phyloP scores from a whole-genome alignment of 1,284 basidiomycete species.

The Thecaphora frezii region DNA sequence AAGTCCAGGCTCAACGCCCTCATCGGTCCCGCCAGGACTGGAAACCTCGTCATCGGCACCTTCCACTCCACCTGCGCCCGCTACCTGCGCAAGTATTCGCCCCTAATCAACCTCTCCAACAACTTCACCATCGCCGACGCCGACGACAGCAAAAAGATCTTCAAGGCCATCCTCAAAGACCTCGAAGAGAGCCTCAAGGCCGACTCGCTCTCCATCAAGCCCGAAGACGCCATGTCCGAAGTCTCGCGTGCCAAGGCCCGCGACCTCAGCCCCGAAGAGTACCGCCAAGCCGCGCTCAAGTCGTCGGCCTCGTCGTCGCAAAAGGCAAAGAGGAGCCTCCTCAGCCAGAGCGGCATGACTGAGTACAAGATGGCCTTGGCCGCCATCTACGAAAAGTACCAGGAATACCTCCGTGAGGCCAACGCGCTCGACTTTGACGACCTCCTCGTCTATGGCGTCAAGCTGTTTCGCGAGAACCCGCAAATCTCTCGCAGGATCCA shows the following conservation, averaged over 20 bases:
- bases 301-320: not conserved
- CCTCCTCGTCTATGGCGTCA: conserved; percentile 70
- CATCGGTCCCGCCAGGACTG: conserved; percentile 70
- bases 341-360: conserved; percentile 3
- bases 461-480: conserved; percentile 68
- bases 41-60: conserved; percentile 70
- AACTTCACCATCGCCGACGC: conserved; percentile 84
- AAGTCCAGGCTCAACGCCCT: conserved; percentile 70
- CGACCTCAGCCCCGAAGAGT: conserved; percentile 58
- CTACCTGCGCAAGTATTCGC: conserved; percentile 71
- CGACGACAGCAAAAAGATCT: conserved; percentile 75
- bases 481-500: conserved; percentile 68
- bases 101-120: conserved; percentile 67
- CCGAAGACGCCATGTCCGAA: conserved; percentile 66
- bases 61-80: conserved; percentile 79
- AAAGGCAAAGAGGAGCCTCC: not conserved
- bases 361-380: conserved; percentile 28
- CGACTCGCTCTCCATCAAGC: conserved; percentile 67
- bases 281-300: conserved; percentile 17
- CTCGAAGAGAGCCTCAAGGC: conserved; percentile 63
- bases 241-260: conserved; percentile 83
- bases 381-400: conserved; percentile 72
- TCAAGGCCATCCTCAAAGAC: conserved; percentile 68
- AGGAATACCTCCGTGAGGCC: conserved; percentile 66
- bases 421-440: conserved; percentile 90